Evolutionary conservation across 805 yeast species (phyloP), one percentile per base, ranked within the genome.

Genomic region (Zygotorulaspora danielsina): DNA sequence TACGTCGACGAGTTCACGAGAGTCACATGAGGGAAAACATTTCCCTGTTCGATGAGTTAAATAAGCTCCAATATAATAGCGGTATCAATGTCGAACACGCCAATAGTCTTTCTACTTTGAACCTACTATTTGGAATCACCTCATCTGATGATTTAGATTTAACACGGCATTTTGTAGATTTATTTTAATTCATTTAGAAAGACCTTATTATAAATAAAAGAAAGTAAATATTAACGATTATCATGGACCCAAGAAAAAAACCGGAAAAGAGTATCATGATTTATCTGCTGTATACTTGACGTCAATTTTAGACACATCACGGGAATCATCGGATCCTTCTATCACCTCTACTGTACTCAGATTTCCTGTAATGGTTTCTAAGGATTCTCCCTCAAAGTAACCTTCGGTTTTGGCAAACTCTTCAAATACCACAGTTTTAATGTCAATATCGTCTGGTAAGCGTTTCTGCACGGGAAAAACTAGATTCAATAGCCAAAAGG

Each of bases 11-110:
- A 24, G 12, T 24, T 11, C 27, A 24, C 27, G 12, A 24, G 12
- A 24, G 27, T 24, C 27, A 24, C 27, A 24, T 24, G 27, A 24
- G 12, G 12, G 27, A 24, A 24, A 24, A 24, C 27, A 24, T 24
- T n/a, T 24, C 12, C 13, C 12, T 24, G 8, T 24, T 24, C 8
- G 27, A 24, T 24, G 27, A 24, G 27, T 13, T 24, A 7, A 24
- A 24, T 24, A 24, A 11, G 12, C 27, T 24, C 4, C 13, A 24
- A 24, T 24, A 5, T 24, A 24, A 24, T 13, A 13, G 27, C 12
- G 11, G 11, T 11, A 24, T 11, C 27, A 24, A 24, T 24, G 27
- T 7, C 13, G 27, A 24, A 7, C 11, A 24, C 8, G 12, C 12
- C 4, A 11, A 11, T 24, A 7, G 8, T 7, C 12, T 24, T 7